Percentiles rank a stretch among this genome's conserved stretches.
Conservation (phyloP, 768 basidiomycete genomes). For the Serendipita vermifera region DNA sequence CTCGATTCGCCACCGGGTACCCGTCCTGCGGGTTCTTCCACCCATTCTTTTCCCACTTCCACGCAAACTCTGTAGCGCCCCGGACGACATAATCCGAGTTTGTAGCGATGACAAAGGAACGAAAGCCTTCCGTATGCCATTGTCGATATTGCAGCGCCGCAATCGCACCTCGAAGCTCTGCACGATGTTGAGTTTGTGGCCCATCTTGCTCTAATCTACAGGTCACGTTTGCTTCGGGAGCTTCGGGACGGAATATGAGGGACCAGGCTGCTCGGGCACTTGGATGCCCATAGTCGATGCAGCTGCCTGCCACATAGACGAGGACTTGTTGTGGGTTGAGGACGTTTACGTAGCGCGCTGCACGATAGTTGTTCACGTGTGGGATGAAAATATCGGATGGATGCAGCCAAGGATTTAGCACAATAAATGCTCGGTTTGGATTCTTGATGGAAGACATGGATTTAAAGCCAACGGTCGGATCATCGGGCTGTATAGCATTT, state of each 20-base stretch:
- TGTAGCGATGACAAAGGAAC: not conserved
- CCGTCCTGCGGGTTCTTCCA: not conserved
- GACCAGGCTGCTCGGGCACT: not conserved
- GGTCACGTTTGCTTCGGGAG: not conserved
- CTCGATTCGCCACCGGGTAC: constrained; percentile 3
- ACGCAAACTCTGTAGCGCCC: not conserved
- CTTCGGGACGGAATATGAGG: not conserved
- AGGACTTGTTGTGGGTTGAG: not conserved
- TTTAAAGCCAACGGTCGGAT: constrained; percentile 2
- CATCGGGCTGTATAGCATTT: not conserved
- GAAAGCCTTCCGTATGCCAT: constrained; percentile 4
- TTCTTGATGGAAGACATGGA: not conserved
- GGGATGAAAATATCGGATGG: constrained; percentile 1
- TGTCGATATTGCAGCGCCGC: not conserved
- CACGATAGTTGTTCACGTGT: not conserved
- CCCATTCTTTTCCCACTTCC: constrained; percentile 8
- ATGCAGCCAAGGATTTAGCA: constrained; percentile 1
- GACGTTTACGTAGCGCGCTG: not conserved
- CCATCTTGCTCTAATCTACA: constrained; percentile 1
- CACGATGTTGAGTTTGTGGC: not conserved
- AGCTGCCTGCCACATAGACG: not conserved
- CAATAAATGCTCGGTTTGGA: not conserved
- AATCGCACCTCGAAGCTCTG: constrained; percentile 4
- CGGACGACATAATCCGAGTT: constrained; percentile 7
- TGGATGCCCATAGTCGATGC: not conserved